phyloP scores from a whole-genome alignment of 306 rosid genomes.

The Pueraria montana region DNA sequence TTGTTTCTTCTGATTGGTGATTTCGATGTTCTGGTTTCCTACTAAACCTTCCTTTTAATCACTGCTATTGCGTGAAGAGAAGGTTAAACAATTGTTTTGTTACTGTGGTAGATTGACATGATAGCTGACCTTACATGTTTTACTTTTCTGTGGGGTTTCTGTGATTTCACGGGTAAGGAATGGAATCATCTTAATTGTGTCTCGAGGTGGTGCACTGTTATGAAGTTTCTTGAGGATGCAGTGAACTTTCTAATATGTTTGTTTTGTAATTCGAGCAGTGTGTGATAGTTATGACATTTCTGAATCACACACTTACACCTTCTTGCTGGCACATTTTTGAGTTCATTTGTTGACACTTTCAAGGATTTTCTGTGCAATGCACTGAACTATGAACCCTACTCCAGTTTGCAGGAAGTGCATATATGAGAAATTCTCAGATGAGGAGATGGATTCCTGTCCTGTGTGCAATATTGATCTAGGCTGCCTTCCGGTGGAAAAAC shows the following conservation, averaged over 20 bases:
- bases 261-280: not conserved
- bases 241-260: not conserved
- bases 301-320: conserved; percentile 18
- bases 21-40: conserved; percentile 20
- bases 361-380: conserved; percentile 43
- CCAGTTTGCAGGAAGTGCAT: conserved; percentile 98
- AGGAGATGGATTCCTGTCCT: conserved; percentile 86
- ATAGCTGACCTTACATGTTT: not conserved
- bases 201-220: conserved; percentile 21
- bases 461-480: conserved; percentile 93
- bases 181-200: conserved; percentile 15
- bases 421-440: conserved; percentile 83
- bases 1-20: conserved; percentile 16
- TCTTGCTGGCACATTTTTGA: conserved; percentile 17
- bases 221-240: conserved; percentile 33
- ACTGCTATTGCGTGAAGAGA: not conserved
- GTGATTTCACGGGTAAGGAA: conserved; percentile 24
- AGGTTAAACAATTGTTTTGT: conserved; percentile 9
- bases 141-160: conserved; percentile 20
- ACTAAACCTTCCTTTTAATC: not conserved
- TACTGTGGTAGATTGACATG: conserved; percentile 5
- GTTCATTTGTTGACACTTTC: conserved; percentile 6
- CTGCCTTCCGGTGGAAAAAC: conserved; percentile 85
- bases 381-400: conserved; percentile 41
- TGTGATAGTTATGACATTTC: not conserved